Percentiles rank a stretch among this genome's conserved stretches.
Conservation (phyloP, 2,329 filamentous ascomycete genomes). For the Epichloe scottii region DNA sequence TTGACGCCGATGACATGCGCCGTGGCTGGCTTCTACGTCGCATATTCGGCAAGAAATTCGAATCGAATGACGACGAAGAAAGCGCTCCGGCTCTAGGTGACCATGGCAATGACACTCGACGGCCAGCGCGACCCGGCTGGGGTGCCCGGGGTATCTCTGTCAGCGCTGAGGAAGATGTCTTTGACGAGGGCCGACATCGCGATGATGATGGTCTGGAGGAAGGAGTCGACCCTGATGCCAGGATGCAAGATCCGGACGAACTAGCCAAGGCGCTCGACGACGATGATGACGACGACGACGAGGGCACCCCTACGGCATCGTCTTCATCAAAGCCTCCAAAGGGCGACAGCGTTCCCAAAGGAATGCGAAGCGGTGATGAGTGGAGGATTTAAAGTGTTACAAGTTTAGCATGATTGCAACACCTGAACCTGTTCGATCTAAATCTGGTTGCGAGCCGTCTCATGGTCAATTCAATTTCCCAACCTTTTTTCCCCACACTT, state of each 20-base stretch:
- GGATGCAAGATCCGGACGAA: conserved; percentile 55
- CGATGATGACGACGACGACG: conserved; percentile 31
- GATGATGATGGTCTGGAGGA: conserved; percentile 32
- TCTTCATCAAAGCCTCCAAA: conserved; percentile 15
- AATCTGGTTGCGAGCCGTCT: no score
- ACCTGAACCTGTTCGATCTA: no score
- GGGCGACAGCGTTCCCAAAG: conserved; percentile 20
- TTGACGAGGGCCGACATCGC: conserved; percentile 37
- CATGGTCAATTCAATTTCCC: background rate
- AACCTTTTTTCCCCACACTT: background rate
- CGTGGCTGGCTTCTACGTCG: conserved; percentile 74
- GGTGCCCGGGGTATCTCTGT: conserved; percentile 53
- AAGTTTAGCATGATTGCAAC: no score
- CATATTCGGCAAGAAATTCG: conserved; percentile 53
- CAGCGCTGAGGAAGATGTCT: conserved; percentile 49
- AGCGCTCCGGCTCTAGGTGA: conserved; percentile 35
- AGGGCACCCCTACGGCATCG: conserved; percentile 16
- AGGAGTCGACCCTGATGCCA: conserved; percentile 46
- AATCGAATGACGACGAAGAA: conserved; percentile 49
- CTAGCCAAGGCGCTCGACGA: conserved; percentile 46
- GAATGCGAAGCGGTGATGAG: conserved; percentile 33
- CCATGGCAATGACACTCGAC: conserved; percentile 16
- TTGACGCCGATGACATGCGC: conserved; percentile 79
- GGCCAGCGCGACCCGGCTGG: conserved; percentile 40
- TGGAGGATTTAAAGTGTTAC: conserved; percentile 26